A percentile compares a stretch with the other conserved stretches of the same genome.
phyloP scores from a whole-genome alignment of 1,284 basidiomycete genomes.

The Ustilago sp. region DNA sequence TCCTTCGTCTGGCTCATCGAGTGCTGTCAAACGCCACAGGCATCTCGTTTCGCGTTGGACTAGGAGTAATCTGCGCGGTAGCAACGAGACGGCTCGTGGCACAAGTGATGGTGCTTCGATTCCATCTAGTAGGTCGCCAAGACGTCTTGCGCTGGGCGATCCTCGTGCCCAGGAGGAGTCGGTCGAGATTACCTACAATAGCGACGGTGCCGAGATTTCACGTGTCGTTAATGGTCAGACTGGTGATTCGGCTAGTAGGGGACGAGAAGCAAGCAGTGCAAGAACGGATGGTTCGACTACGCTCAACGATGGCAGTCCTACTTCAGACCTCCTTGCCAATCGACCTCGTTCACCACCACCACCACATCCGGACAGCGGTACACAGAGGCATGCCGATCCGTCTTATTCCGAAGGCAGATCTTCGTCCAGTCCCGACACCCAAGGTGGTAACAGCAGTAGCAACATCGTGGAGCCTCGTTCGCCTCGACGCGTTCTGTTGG shows the following conservation, averaged over 20 bases:
- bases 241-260: constrained; percentile 1
- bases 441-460: not conserved
- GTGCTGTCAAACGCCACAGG: constrained; percentile 35
- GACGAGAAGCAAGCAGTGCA: not conserved
- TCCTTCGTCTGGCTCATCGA: constrained; percentile 46
- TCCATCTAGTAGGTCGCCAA: constrained; percentile 1
- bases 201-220: constrained; percentile 4
- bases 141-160: constrained; percentile 15
- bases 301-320: not conserved
- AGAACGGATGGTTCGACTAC: constrained; percentile 10
- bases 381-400: not conserved
- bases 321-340: not conserved
- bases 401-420: constrained; percentile 11
- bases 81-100: constrained; percentile 33
- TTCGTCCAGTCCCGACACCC: constrained; percentile 9
- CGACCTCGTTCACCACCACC: constrained; percentile 42
- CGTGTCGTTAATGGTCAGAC: not conserved
- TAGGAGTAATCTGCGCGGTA: constrained; percentile 19
- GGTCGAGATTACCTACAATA: constrained; percentile 45
- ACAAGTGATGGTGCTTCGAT: constrained; percentile 39
- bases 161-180: constrained; percentile 24
- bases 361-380: constrained; percentile 38
- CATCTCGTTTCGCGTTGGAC: constrained; percentile 48
- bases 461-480: constrained; percentile 3
- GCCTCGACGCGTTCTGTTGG: constrained; percentile 23